A percentile compares a stretch with the other conserved stretches of the same genome.
These are phyloP conservation scores for Ganoderma leucocontextum DNA, from an alignment of 1,284 basidiomycete species.

Conservation along the genomic window DNA sequence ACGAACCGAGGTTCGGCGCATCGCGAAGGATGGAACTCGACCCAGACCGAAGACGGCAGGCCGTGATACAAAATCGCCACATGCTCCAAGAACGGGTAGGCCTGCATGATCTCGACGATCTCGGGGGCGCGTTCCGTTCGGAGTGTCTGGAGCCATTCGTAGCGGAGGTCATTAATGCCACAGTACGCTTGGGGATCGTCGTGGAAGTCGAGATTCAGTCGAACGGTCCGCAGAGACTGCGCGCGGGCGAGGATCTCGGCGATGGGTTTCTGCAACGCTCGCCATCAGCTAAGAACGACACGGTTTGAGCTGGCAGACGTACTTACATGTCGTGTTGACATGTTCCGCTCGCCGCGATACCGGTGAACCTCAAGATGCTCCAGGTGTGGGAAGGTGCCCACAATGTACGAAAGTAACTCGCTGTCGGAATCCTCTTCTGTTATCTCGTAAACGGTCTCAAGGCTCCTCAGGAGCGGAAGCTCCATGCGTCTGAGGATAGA, in stretches of 20 bases:
- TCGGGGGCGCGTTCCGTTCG: neutral
- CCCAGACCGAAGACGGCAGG: neutral
- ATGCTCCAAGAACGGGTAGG: slow-evolving; percentile 3
- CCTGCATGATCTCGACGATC: slow-evolving; percentile 1
- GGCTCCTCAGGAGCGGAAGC: neutral
- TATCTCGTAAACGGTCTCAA: neutral
- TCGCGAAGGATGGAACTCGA: slow-evolving; percentile 10
- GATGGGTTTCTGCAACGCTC: neutral
- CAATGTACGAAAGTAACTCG: neutral
- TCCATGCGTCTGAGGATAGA: neutral
- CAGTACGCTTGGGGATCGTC: slow-evolving; percentile 13
- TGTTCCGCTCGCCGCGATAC: neutral
- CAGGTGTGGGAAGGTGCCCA: neutral
- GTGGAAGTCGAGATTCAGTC: slow-evolving; percentile 15
- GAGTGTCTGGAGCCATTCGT: neutral
- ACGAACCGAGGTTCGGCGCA: neutral
- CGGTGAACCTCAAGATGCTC: neutral
- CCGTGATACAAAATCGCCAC: slow-evolving; percentile 12
- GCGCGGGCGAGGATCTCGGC: neutral
- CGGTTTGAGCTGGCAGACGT: no score
- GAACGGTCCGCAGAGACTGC: neutral
- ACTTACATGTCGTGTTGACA: neutral
- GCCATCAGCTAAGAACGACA: neutral
- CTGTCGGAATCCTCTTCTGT: neutral
- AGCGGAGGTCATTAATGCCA: neutral